These are phyloP conservation scores for Ceratocystis harringtonii DNA, from an alignment of 2,329 filamentous ascomycete species.

Conservation along the genomic window DNA sequence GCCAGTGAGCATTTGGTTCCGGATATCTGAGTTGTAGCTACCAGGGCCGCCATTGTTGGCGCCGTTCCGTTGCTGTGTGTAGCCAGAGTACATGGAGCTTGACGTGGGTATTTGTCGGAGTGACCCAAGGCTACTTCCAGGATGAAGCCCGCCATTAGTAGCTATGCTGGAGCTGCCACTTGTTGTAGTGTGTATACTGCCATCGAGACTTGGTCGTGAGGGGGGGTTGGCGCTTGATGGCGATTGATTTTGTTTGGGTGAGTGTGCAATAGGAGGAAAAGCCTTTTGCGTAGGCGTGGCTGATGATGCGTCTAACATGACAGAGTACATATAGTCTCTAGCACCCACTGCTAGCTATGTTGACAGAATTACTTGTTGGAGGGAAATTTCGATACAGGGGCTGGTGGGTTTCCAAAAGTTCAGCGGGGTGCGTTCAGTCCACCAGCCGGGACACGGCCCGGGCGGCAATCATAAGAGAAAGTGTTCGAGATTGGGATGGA, in stretches of 20 bases:
- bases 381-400: neutral
- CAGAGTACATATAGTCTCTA: constrained; percentile 17
- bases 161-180: constrained; percentile 31
- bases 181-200: constrained; percentile 42
- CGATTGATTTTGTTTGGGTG: constrained; percentile 22
- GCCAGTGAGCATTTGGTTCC: constrained; percentile 50
- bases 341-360: neutral
- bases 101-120: constrained; percentile 39
- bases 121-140: constrained; percentile 42
- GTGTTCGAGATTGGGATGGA: neutral
- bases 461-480: constrained; percentile 17
- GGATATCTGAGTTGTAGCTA: constrained; percentile 80
- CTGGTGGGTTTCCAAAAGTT: constrained; percentile 5
- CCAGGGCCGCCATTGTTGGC: constrained; percentile 43
- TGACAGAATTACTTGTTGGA: neutral
- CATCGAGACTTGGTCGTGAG: constrained; percentile 15
- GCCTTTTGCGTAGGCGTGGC: constrained; percentile 40
- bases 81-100: constrained; percentile 46
- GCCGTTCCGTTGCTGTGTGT: constrained; percentile 22
- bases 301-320: constrained; percentile 37
- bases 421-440: constrained; percentile 15
- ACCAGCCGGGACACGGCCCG: constrained; percentile 17
- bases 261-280: constrained; percentile 22
- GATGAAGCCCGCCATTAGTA: constrained; percentile 21
- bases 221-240: constrained; percentile 28